Evolutionary conservation across 495 filamentous ascomycete species (phyloP), one percentile per base, ranked within the genome.

Genomic region (Rostrohypoxylon terebratum): DNA sequence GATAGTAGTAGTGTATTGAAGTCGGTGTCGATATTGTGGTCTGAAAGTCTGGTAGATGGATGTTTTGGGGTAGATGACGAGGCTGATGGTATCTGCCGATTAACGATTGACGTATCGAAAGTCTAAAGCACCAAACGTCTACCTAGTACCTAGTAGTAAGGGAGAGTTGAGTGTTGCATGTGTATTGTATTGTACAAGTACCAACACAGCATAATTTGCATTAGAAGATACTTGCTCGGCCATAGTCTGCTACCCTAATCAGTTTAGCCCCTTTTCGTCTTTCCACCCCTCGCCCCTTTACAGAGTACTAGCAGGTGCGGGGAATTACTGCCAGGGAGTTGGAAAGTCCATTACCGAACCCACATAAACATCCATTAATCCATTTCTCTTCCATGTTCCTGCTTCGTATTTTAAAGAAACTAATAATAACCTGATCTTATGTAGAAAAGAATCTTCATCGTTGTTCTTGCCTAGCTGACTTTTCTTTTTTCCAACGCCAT

Each of bases 91-190:
- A 58, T 40, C 44, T 54, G 54, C 73, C 73, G 42, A 45, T 66
- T 72, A 60, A 64, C 64, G 72, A 74, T 75, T 75, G 75, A 75
- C 69, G 75, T 75, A 69, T 74, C 58, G 36, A 68, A 57, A 65
- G 71, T 50, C 61, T 74, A 66, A 10, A 50, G 25, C 36, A n/a
- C 28, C n/a, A n/a, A n/a, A n/a, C n/a, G n/a, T n/a, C n/a, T n/a
- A n/a, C n/a, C n/a, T n/a, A n/a, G n/a, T n/a, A n/a, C n/a, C n/a
- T n/a, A n/a, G n/a, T n/a, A n/a, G 55, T 61, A 40, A 40, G 14
- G 42, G 44, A 23, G 40, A n/a, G 31, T 40, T n/a, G n/a, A 23
- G 44, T n/a, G n/a, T n/a, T n/a, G n/a, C n/a, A n/a, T n/a, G n/a
- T n/a, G n/a, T n/a, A n/a, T n/a, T n/a, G 33, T 14, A 13, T 21